These are phyloP conservation scores for Phlegmacium glaucopus DNA, from an alignment of 768 basidiomycete species.

Conservation along the genomic window DNA sequence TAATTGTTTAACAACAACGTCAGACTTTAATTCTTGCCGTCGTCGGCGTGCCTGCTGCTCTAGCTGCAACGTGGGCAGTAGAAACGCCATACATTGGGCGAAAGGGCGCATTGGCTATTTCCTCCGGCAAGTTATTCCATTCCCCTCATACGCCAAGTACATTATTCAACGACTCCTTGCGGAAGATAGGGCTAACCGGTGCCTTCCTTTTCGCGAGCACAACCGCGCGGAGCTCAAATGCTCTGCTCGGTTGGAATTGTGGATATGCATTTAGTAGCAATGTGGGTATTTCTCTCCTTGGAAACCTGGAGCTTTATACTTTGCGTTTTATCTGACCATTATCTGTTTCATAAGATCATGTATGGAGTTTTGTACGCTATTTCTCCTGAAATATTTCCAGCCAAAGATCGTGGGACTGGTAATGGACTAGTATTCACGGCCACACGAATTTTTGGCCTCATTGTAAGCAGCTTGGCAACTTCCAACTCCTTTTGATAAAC, in stretches of 20 bases:
- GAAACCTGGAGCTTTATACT: too few species aligned
- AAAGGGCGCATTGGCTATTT: conserved; percentile 61
- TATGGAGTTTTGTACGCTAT: conserved; percentile 70
- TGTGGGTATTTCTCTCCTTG: conserved; percentile 37
- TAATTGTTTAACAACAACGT: background rate
- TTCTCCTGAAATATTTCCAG: conserved; percentile 66
- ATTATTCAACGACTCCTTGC: conserved; percentile 42
- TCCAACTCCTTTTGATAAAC: background rate
- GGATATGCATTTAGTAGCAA: conserved; percentile 61
- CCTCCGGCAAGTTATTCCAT: conserved; percentile 48
- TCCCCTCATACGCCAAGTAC: conserved; percentile 6
- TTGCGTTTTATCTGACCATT: background rate
- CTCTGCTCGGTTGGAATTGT: conserved; percentile 77
- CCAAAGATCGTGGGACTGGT: conserved; percentile 71
- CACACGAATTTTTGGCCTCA: conserved; percentile 62
- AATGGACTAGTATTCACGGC: conserved; percentile 62
- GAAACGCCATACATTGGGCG: conserved; percentile 62
- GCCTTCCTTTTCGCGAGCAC: conserved; percentile 71
- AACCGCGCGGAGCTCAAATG: conserved; percentile 62
- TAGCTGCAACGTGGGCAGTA: conserved; percentile 66
- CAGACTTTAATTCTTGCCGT: conserved; percentile 67
- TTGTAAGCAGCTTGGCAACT: conserved; percentile 39
- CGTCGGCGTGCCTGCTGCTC: conserved; percentile 65
- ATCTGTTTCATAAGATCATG: conserved; percentile 51
- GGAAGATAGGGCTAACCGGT: conserved; percentile 62